phyloP scores from a whole-genome alignment of 805 yeast species.

The Metschnikowia gelsemii region DNA sequence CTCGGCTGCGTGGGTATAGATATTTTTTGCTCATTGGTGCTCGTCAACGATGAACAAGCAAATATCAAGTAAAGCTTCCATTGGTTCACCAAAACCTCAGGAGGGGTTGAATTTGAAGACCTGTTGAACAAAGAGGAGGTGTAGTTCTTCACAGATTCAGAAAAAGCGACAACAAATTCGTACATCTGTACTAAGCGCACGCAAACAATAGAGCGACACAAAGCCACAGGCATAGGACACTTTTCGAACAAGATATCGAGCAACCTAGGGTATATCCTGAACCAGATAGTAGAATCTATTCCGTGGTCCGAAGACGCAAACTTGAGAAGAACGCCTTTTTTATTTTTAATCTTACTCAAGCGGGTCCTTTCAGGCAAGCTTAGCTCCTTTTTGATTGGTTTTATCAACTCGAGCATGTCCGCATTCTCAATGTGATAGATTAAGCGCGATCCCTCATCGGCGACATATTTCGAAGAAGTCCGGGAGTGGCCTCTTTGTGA shows the following conservation, averaged over 20 bases:
- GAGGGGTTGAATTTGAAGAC: constrained; percentile 40
- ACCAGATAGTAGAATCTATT: constrained; percentile 96
- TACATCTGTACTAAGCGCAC: constrained; percentile 83
- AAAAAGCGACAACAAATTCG: constrained; percentile 59
- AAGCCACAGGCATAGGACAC: constrained; percentile 91
- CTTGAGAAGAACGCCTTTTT: constrained; percentile 66
- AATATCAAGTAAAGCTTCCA: constrained; percentile 88
- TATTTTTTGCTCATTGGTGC: constrained; percentile 82
- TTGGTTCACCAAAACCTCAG: constrained; percentile 75
- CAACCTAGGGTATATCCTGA: constrained; percentile 77
- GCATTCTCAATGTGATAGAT: constrained; percentile 73
- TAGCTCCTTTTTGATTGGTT: constrained; percentile 47
- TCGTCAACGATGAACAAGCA: constrained; percentile 87
- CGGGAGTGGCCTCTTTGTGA: constrained; percentile 45
- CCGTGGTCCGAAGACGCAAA: constrained; percentile 92
- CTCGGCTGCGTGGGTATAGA: constrained; percentile 46
- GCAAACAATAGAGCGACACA: constrained; percentile 89
- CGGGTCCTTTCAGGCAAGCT: constrained; percentile 80
- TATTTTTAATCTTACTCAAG: constrained; percentile 59
- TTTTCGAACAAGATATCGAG: constrained; percentile 68
- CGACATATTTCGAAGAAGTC: constrained; percentile 68
- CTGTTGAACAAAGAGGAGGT: constrained; percentile 38
- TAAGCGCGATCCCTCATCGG: constrained; percentile 72
- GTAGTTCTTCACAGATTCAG: constrained; percentile 43
- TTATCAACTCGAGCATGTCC: constrained; percentile 65